phyloP scores from a whole-genome alignment of 1,139 yeast genomes.

The Saccharomyces hybrid region DNA sequence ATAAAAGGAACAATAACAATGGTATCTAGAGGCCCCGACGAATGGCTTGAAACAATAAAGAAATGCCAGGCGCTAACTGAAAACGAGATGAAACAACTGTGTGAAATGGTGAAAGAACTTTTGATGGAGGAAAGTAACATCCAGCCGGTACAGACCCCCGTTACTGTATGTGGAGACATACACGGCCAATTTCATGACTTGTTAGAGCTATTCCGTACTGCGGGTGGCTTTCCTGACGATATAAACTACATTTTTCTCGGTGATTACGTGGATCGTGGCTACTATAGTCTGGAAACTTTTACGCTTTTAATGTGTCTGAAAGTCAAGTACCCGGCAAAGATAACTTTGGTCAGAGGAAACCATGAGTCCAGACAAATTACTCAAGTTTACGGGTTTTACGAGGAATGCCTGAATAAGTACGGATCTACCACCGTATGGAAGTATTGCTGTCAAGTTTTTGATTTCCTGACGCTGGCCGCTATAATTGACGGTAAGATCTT shows the following conservation, averaged over 20 bases:
- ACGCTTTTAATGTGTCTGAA: slow-evolving; percentile 85
- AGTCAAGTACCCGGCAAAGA: slow-evolving; percentile 76
- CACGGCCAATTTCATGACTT: slow-evolving; percentile 97
- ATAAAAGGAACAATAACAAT: slow-evolving; percentile 27
- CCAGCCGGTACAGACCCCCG: slow-evolving; percentile 94
- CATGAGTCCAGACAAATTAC: slow-evolving; percentile 94
- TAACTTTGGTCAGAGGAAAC: slow-evolving; percentile 86
- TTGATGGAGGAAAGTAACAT: slow-evolving; percentile 92
- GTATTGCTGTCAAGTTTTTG: slow-evolving; percentile 94
- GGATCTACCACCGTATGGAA: slow-evolving; percentile 98
- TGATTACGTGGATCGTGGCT: slow-evolving; percentile 96
- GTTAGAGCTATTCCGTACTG: slow-evolving; percentile 79
- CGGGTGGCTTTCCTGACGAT: slow-evolving; percentile 86
- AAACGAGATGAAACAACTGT: slow-evolving; percentile 89
- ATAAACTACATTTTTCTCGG: slow-evolving; percentile 80
- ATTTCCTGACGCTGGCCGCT: slow-evolving; percentile 86
- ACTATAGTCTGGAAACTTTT: slow-evolving; percentile 86
- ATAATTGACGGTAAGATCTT: slow-evolving; percentile 87
- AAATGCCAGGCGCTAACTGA: slow-evolving; percentile 86
- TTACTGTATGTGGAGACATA: slow-evolving; percentile 98
- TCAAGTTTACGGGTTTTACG: slow-evolving; percentile 89
- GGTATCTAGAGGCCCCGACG: slow-evolving; percentile 86
- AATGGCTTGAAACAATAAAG: slow-evolving; percentile 90
- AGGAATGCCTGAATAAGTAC: slow-evolving; percentile 85
- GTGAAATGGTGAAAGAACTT: slow-evolving; percentile 86